Evolutionary conservation across 495 filamentous ascomycete species (phyloP).

Genomic region (Penicillium canescens): DNA sequence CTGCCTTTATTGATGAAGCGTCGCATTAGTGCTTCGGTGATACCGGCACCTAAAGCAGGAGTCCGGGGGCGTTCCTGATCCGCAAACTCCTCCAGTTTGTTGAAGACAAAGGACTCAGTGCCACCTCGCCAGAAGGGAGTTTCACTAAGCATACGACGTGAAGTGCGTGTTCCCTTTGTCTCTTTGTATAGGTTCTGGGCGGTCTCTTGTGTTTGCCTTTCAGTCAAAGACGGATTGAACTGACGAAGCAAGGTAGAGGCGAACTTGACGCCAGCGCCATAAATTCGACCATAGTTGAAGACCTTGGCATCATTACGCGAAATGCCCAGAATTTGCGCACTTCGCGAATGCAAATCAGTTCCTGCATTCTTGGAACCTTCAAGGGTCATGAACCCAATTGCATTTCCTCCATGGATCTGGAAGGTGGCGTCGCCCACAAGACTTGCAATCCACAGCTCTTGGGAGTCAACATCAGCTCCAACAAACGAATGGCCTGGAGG

Average conservation of each 20-base stretch:
- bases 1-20: constrained; percentile 85
- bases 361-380: constrained; percentile 93
- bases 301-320: constrained; percentile 94
- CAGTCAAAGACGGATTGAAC: constrained; percentile 83
- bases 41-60: constrained; percentile 91
- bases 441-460: constrained; percentile 98
- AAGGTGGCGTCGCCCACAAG: constrained; percentile 94
- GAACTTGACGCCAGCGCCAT: constrained; percentile 93
- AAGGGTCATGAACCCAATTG: constrained; percentile 97
- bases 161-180: constrained; percentile 84
- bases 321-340: constrained; percentile 87
- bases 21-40: constrained; percentile 90
- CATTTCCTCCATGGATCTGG: constrained; percentile 90
- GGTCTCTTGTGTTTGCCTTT: constrained; percentile 70
- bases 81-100: constrained; percentile 94
- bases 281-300: constrained; percentile 98
- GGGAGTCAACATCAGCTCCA: constrained; percentile 96
- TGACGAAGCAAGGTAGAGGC: constrained; percentile 85
- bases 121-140: constrained; percentile 92
- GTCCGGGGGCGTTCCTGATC: constrained; percentile 90
- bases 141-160: constrained; percentile 66
- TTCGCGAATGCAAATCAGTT: constrained; percentile 94
- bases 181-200: constrained; percentile 79
- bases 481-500: constrained; percentile 91
- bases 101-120: constrained; percentile 97